phyloP scores from a whole-genome alignment of 768 basidiomycete genomes.

The Russula griseocarnosa region DNA sequence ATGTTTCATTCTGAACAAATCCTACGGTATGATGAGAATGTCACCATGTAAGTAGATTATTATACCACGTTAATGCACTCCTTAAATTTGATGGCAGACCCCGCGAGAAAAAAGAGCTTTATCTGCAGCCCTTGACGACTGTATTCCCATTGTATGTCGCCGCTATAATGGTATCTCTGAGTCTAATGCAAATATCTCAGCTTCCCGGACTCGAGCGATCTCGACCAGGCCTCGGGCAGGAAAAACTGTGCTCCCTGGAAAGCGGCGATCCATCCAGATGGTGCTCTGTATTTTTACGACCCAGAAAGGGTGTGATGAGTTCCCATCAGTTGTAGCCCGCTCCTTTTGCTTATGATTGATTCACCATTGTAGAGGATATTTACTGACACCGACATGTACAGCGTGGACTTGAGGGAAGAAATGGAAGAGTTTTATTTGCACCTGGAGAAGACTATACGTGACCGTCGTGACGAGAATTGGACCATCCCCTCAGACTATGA shows the following conservation, averaged over 20 bases:
- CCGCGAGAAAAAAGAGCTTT: neutral
- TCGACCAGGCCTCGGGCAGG: neutral
- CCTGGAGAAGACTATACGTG: slow-evolving; percentile 14
- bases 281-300: slow-evolving; percentile 56
- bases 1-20: slow-evolving; percentile 17
- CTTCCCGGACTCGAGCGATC: neutral
- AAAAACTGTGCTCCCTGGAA: slow-evolving; percentile 38
- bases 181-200: neutral
- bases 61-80: neutral
- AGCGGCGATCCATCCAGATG: slow-evolving; percentile 54
- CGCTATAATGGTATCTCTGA: neutral
- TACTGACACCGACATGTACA: slow-evolving; percentile 52
- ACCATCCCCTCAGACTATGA: slow-evolving; percentile 28
- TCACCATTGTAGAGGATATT: slow-evolving; percentile 41
- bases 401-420: slow-evolving; percentile 34
- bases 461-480: slow-evolving; percentile 12
- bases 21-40: slow-evolving; percentile 11
- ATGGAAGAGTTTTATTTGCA: slow-evolving; percentile 35
- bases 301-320: slow-evolving; percentile 38
- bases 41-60: slow-evolving; percentile 1
- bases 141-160: slow-evolving; percentile 8
- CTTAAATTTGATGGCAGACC: neutral
- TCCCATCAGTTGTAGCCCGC: no score
- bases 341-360: neutral
- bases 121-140: neutral